Base-by-base conservation (phyloP, 2,329 filamentous ascomycete genomes). In the Xylaria sp. region DNA sequence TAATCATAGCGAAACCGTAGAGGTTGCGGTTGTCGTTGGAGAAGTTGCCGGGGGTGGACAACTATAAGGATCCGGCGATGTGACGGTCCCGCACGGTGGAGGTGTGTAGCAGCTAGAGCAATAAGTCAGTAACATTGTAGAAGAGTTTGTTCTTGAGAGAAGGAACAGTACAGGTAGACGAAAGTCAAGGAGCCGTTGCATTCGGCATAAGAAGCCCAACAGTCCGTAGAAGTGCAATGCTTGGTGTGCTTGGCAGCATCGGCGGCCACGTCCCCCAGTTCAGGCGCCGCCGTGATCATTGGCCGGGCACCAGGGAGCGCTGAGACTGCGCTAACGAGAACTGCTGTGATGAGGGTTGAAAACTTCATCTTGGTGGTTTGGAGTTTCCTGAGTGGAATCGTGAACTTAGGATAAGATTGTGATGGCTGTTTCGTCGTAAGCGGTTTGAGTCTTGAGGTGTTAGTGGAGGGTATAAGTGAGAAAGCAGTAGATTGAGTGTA, bases 31-130 rank as follows among this genome's bases (percentile, higher is more conserved):
- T 41, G 30, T 23, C 23, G 34, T 43, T 0, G 36, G 13, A 43
- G 41, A 53, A 20, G 50, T 3, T 8, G 32, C 60, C 8, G 43
- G 53, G n/a, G 64, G 60, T 25, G 69, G 69, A 28, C 70, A 72
- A 9, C 28, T 55, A 30, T 68, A 70, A 2, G 69, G 56, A 46
- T 63, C 60, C 4, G 69, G 69, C 20, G 57, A 57, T 4, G 70
- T 72, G 4, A 25, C 45, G 3, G 70, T 71, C 4, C 69, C 70
- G 28, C 70, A 72, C 5, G 69, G 70, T 46, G 70, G 69, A n/a
- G 70, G 69, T 1, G 70, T 72, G 59, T 67, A 72, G 55, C 70
- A 72, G 34, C 70, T 72, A 56, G 8, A 13, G 43, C 13, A 66
- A n/a, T 32, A 8, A 18, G 25, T 66, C 13, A 66, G 63, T n/a